Conservation (phyloP, 352 stramenopile species). For the Phytophthora megakarya region DNA sequence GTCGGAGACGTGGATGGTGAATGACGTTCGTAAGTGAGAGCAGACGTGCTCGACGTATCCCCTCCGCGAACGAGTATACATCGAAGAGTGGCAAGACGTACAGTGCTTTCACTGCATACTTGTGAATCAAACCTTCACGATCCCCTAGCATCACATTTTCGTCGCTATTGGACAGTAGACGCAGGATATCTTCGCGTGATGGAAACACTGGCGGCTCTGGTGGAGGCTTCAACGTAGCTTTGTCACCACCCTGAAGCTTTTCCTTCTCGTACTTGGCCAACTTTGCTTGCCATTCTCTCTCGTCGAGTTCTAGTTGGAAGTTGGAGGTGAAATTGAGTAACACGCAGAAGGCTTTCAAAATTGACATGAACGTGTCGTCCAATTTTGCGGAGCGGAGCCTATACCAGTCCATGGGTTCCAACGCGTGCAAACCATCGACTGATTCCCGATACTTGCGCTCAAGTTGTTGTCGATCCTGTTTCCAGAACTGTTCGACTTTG, state of each 20-base stretch:
- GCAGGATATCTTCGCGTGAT: conserved; percentile 63
- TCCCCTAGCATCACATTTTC: conserved; percentile 84
- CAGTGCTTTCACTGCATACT: conserved; percentile 77
- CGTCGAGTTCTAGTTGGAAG: conserved; percentile 49
- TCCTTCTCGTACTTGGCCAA: conserved; percentile 31
- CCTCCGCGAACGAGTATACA: conserved; percentile 79
- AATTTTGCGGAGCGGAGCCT: conserved; percentile 64
- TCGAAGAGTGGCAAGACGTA: conserved; percentile 84
- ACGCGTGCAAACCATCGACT: conserved; percentile 50
- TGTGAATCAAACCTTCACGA: conserved; percentile 79
- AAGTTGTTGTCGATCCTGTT: conserved; percentile 54
- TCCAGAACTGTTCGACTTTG: conserved; percentile 84
- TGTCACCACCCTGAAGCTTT: conserved; percentile 26
- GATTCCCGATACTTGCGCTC: conserved; percentile 71
- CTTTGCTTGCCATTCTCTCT: conserved; percentile 24
- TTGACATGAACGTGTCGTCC: conserved; percentile 58
- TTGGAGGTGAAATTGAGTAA: conserved; percentile 81
- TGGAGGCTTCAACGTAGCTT: conserved; percentile 15
- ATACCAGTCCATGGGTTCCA: conserved; percentile 79
- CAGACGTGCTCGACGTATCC: conserved; percentile 60
- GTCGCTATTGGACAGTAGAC: conserved; percentile 73
- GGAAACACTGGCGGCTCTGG: conserved; percentile 41
- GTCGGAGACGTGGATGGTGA: conserved; percentile 70
- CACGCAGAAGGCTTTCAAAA: conserved; percentile 70
- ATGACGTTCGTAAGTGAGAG: conserved; percentile 69